phyloP scores from a whole-genome alignment of 768 basidiomycete species.

The Russula sp. region DNA sequence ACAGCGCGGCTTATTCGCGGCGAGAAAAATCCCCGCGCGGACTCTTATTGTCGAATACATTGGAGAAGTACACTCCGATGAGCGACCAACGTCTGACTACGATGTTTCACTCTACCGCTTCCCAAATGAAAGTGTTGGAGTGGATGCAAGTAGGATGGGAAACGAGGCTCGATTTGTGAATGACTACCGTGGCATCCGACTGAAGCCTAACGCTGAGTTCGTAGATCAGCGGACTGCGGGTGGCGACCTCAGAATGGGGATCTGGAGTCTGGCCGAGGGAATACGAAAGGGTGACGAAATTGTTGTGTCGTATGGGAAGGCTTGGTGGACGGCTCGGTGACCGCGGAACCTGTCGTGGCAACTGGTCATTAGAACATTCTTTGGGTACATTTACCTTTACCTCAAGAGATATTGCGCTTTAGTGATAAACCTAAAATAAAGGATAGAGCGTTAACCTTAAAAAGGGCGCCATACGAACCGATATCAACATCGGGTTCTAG shows the following conservation, averaged over 20 bases:
- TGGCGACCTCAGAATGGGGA: constrained; percentile 71
- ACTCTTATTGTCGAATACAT: constrained; percentile 75
- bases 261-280: constrained; percentile 56
- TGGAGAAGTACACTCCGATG: constrained; percentile 79
- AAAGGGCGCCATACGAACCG: constrained; percentile 1
- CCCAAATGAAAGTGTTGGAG: constrained; percentile 58
- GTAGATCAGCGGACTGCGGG: constrained; percentile 44
- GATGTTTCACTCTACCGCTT: constrained; percentile 75
- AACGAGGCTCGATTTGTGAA: constrained; percentile 90
- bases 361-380: constrained; percentile 4
- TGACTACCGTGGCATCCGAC: constrained; percentile 76
- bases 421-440: constrained; percentile 14
- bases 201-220: constrained; percentile 67
- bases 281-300: constrained; percentile 82
- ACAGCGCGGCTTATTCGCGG: constrained; percentile 77
- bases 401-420: constrained; percentile 7
- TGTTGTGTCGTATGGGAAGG: constrained; percentile 82
- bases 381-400: neutral
- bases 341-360: constrained; percentile 9
- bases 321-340: constrained; percentile 64
- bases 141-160: constrained; percentile 70
- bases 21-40: constrained; percentile 58
- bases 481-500: constrained; percentile 9
- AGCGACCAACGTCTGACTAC: constrained; percentile 71
- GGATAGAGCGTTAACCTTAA: constrained; percentile 14